Evolutionary conservation across 176 grass and related monocot species (phyloP), one percentile per base, ranked within the genome.

Genomic region (Avena insularis): DNA sequence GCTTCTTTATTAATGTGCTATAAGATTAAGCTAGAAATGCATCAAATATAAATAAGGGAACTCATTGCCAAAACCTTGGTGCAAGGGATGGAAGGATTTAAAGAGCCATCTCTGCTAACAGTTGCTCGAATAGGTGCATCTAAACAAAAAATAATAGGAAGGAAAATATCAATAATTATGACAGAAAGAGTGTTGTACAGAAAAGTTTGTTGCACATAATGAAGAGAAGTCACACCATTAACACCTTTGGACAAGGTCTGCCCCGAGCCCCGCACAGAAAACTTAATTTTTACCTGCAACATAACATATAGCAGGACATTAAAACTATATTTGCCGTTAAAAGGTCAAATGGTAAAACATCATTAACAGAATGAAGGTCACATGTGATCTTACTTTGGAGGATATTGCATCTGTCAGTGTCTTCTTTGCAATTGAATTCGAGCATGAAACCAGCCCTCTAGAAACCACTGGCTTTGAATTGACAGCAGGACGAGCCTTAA

Each of bases 221-320:
- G 55, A 45, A 29, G 46, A 60, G 19, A 85, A 77, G 67, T 45
- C 70, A 48, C 53, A 10, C 3, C 19, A 82, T 88, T 88, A 89
- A 91, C 47, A 97, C 92, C 92, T 97, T 93, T 91, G 75, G 77
- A 79, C 33, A 71, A 85, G 19, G 56, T 70, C 25, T 86, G 80
- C 59, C 54, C 56, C 27, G 68, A 77, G 20, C 84, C 63, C 61
- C 84, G 70, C 40, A 73, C 63, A 16, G 40, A 81, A 70, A 86
- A 76, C 58, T 89, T 88, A 77, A 84, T 90, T 82, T 88, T 86
- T 63, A 87, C 75, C 92, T 91, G 87, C 61, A 14, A 71, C 43
- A 86, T 70, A 84, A 33, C 33, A 88, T 67, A 88, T 45, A 50
- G 60, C 23, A 84, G 47, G 59, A 79, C 71, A 63, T 90, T 88